Base-by-base conservation (phyloP, 768 basidiomycete genomes). In the Agrocybe pediades region DNA sequence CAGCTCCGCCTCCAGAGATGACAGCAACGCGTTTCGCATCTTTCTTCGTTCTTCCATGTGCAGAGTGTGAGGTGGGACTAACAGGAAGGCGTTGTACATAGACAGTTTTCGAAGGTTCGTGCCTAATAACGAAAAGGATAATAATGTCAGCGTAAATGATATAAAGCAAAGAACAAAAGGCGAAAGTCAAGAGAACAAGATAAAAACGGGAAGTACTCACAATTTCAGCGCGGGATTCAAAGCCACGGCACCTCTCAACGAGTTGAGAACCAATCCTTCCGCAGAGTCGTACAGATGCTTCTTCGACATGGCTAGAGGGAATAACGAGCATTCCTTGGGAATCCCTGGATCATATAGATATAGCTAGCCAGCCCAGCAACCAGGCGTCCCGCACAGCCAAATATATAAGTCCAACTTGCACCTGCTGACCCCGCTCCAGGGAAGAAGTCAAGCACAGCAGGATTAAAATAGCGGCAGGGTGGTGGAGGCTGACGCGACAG, bases 1-100 rank as follows among this genome's bases (percentile, higher is more conserved):
- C 83, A 33, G 77, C 74, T 0, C 81, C 81, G 2, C 81, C 80
- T 1, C 81, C 81, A 26, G 78, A 72, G 9, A 82, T 68, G 44
- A 82, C 64, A 2, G 74, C 70, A 2, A 81, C 74, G 1, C 51
- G 63, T 26, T 65, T 59, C 29, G 7, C 15, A 15, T 7, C 15
- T 7, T 30, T 30, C 8, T 30, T 30, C 29, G 29, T 30, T 30
- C 29, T 30, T 15, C 7, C 15, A 30, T 6, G 29, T 30, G 29
- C 29, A 30, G 6, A 6, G 15, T 6, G 29, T 7, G 29, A 6
- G 29, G 29, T 6, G 15, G 29, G 29, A 30, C 15, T 6, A 15
- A 30, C 7, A 30, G 7, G 29, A 30, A 15, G 29, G 15, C 29
- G 6, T 15, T 30, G 29, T 6, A 36, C n/a, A 57, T 46, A 46